These are phyloP conservation scores for Tolypocladium endophyticum DNA, from an alignment of 2,329 filamentous ascomycete genomes.

Conservation along the genomic window DNA sequence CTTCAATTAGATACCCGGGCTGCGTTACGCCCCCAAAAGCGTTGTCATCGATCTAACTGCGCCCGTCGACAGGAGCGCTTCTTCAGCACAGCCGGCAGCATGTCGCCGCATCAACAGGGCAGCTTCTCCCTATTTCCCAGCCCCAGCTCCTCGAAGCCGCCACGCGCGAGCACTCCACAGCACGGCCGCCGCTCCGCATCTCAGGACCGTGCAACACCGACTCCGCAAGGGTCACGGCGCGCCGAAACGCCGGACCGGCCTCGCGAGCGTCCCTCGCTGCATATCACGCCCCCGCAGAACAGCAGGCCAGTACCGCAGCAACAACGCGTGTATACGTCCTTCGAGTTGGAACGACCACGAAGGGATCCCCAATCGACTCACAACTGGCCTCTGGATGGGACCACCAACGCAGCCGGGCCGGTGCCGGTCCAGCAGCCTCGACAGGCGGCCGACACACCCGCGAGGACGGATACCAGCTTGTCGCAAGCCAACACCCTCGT, in stretches of 20 bases:
- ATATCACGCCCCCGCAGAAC: conserved; percentile 11
- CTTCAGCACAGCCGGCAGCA: background rate
- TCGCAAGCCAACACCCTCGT: conserved; percentile 40
- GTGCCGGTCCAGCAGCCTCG: conserved; percentile 26
- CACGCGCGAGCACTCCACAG: conserved; percentile 8
- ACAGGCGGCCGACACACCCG: conserved; percentile 30
- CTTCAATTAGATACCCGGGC: background rate
- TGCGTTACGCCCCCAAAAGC: background rate
- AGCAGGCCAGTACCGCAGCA: background rate
- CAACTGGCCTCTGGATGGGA: conserved; percentile 3
- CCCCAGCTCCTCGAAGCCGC: conserved; percentile 25
- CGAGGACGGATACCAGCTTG: conserved; percentile 38
- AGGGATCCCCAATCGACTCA: background rate
- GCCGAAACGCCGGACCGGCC: conserved; percentile 11
- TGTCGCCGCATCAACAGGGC: background rate
- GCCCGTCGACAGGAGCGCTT: background rate
- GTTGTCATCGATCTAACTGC: background rate
- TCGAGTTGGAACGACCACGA: background rate
- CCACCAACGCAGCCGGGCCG: conserved; percentile 7
- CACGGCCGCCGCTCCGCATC: conserved; percentile 25
- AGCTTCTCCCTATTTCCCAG: conserved; percentile 47
- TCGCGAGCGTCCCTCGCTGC: conserved; percentile 1
- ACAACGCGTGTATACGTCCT: background rate
- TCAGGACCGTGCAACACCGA: conserved; percentile 13
- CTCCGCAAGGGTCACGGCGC: conserved; percentile 18